Evolutionary conservation across 1,284 basidiomycete genomes (phyloP).

Genomic region (Leccinum solheimii): DNA sequence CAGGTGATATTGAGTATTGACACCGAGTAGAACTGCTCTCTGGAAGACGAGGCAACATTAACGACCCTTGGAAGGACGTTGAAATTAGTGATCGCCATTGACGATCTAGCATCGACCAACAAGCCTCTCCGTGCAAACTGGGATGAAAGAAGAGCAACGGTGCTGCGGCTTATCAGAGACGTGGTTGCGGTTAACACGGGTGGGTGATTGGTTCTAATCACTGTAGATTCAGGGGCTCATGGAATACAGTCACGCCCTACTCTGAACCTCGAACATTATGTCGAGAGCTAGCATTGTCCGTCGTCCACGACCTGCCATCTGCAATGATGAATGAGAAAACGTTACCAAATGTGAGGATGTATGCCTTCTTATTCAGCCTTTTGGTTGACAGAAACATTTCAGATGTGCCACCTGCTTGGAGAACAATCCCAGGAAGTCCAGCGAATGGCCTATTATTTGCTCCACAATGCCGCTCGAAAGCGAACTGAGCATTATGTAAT

Average conservation of each 20-base stretch:
- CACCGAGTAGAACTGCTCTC: constrained; percentile 52
- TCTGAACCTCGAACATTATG: constrained; percentile 70
- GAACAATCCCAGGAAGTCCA: constrained; percentile 69
- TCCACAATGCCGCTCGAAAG: constrained; percentile 63
- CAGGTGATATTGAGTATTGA: constrained; percentile 1
- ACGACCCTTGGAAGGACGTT: constrained; percentile 71
- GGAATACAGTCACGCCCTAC: constrained; percentile 26
- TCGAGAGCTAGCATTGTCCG: constrained; percentile 63
- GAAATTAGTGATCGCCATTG: constrained; percentile 64
- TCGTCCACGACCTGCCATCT: constrained; percentile 66
- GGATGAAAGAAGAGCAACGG: constrained; percentile 55
- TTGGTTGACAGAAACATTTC: constrained; percentile 1
- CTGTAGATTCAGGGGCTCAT: constrained; percentile 5
- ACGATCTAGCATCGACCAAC: constrained; percentile 73
- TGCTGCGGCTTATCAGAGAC: constrained; percentile 60
- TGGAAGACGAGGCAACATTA: constrained; percentile 61
- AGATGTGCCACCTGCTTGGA: constrained; percentile 78
- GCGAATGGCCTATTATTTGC: constrained; percentile 67
- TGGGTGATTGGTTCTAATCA: constrained; percentile 34
- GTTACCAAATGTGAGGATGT: constrained; percentile 54
- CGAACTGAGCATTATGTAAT: constrained; percentile 80
- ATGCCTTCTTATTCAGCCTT: not conserved
- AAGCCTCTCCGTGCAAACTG: constrained; percentile 72
- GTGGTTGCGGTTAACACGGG: constrained; percentile 53
- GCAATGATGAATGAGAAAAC: constrained; percentile 65